Evolutionary conservation across 78 protist species (phyloP), one percentile per base, ranked within the genome.

Genomic region (Dictyostelium discoideum): DNA sequence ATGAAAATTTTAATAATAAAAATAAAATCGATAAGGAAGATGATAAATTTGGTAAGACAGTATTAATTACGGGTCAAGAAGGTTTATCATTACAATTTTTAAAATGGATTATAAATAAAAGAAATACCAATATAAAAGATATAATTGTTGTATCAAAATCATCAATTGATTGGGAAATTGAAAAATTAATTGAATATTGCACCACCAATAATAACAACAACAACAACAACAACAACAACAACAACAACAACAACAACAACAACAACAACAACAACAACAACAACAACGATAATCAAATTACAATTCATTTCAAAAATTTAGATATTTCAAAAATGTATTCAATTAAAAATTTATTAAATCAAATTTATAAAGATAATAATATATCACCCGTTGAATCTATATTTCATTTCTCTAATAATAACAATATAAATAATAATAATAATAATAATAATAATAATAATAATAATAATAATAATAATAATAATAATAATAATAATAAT

Each of bases 301-400:
- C 10, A 13, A 37, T 74, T 74, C 46, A 74, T 37, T 74, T 74
- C 24, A 37, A 37, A 37, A 3, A 5, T 74, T 3, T 74, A 74
- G 81, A 74, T 37, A 74, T 74, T 18, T 74, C 81, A 74, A 74
- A 37, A 74, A 37, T 74, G 10, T 74, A 74, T 74, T 74, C 48
- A 74, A 74, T 74, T 16, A 74, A 16, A 74, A 32, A 32, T 74
- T n/a, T 6, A 37, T 37, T 74, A 14, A 13, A 32, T 13, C 42
- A 74, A 32, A 37, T 74, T 37, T 74, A 74, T 37, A 37, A 37
- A 72, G 20, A 29, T 29, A 72, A 37, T 37, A 16, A 29, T 6
- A 69, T 74, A 29, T 32, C 9, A 32, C 81, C 84, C 7, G n/a
- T 78, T 3, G 60, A 78, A 18, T 78, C 84, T 16, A 78, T 78